Conservation (phyloP, 1,284 basidiomycete species). For the Lignosus rhinocerotis region DNA sequence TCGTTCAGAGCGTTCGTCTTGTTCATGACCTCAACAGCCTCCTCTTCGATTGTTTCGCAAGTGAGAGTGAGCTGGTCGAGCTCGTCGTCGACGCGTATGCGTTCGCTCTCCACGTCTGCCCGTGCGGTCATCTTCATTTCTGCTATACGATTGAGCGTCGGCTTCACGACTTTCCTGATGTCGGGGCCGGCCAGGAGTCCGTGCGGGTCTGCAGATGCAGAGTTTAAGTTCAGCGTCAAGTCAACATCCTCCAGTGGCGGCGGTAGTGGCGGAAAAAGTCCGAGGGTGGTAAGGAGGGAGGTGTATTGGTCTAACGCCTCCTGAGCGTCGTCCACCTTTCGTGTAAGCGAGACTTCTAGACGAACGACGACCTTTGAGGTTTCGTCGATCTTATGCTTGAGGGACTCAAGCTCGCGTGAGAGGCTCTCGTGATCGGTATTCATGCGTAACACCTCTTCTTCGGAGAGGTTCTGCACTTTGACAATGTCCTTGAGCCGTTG, state of each 20-base stretch:
- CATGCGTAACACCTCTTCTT: conserved; percentile 86
- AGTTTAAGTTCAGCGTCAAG: conserved; percentile 74
- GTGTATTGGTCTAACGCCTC: conserved; percentile 77
- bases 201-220: conserved; percentile 65
- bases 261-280: conserved; percentile 68
- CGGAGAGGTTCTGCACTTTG: conserved; percentile 79
- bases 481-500: conserved; percentile 66
- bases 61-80: conserved; percentile 75
- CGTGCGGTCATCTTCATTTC: conserved; percentile 69
- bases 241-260: conserved; percentile 70
- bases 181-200: conserved; percentile 65
- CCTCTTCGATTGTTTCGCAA: conserved; percentile 76
- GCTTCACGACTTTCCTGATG: conserved; percentile 68
- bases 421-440: conserved; percentile 81
- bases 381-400: conserved; percentile 73
- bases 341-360: conserved; percentile 77
- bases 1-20: conserved; percentile 67
- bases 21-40: conserved; percentile 68
- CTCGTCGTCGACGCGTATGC: conserved; percentile 76
- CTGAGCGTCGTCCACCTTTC: conserved; percentile 76
- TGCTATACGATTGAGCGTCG: conserved; percentile 67
- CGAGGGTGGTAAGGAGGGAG: conserved; percentile 69
- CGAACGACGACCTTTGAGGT: conserved; percentile 68
- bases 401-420: conserved; percentile 68
- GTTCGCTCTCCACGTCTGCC: conserved; percentile 69